Evolutionary conservation across 768 basidiomycete species (phyloP).

Genomic region (Macrocybe gigantea): DNA sequence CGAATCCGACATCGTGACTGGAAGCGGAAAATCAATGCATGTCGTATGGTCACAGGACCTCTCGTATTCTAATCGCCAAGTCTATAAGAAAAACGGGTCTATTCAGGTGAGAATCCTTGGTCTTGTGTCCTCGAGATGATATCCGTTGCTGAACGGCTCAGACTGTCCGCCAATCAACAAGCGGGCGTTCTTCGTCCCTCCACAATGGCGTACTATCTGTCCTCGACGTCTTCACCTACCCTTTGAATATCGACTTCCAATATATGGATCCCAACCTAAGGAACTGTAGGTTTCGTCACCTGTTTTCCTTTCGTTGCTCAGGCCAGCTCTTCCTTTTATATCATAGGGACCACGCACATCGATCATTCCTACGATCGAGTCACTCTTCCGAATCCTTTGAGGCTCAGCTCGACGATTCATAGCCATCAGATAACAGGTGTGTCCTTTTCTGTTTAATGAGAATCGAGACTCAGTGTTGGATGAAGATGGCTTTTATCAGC

Average conservation of each 20-base stretch:
- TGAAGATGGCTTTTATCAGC: constrained; percentile 28
- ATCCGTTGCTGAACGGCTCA: constrained; percentile 10
- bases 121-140: not conserved
- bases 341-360: constrained; percentile 43
- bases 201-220: constrained; percentile 36
- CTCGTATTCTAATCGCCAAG: constrained; percentile 57
- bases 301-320: constrained; percentile 2
- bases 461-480: constrained; percentile 21
- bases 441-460: constrained; percentile 30
- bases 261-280: constrained; percentile 24
- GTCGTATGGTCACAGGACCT: constrained; percentile 62
- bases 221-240: constrained; percentile 38
- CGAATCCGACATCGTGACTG: constrained; percentile 53
- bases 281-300: constrained; percentile 26
- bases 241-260: constrained; percentile 39
- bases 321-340: not conserved
- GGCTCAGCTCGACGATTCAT: constrained; percentile 48
- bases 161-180: constrained; percentile 36
- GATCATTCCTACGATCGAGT: constrained; percentile 68
- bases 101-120: constrained; percentile 25
- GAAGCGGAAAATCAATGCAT: constrained; percentile 49
- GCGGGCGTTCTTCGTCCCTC: constrained; percentile 29
- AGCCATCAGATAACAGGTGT: constrained; percentile 57
- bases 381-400: constrained; percentile 52
- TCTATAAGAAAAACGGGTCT: constrained; percentile 42